phyloP scores from a whole-genome alignment of 2,329 filamentous ascomycete species.

The Beauveria asiatica region DNA sequence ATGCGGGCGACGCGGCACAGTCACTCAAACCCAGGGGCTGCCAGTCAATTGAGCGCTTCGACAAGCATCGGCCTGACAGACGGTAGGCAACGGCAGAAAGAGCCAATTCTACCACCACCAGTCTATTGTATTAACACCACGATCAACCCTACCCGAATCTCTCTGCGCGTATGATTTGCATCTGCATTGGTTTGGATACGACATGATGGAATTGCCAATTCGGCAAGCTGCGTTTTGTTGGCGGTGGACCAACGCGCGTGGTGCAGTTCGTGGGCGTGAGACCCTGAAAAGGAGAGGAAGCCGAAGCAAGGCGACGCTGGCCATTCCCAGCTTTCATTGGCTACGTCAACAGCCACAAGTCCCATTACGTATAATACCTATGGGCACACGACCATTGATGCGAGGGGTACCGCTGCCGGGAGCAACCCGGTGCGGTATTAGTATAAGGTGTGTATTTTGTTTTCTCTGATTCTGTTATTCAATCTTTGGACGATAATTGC shows the following conservation, averaged over 20 bases:
- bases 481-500: background rate
- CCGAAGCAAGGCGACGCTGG: slow-evolving; percentile 10
- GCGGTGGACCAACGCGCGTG: background rate
- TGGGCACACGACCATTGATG: background rate
- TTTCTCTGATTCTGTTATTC: background rate
- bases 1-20: background rate
- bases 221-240: background rate
- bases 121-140: background rate
- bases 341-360: background rate
- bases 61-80: background rate
- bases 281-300: background rate
- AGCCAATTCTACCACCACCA: background rate
- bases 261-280: background rate
- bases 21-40: background rate
- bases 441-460: background rate
- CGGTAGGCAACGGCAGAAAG: background rate
- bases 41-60: background rate
- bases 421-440: background rate
- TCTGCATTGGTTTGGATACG: background rate
- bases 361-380: background rate
- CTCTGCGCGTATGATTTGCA: background rate
- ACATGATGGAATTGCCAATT: background rate
- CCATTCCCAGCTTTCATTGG: background rate
- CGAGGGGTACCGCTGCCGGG: slow-evolving; percentile 8
- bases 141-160: background rate